A percentile compares a stretch with the other conserved stretches of the same genome.
These are phyloP conservation scores for Fusarium keratoplasticum DNA, from an alignment of 2,329 filamentous ascomycete genomes.

Conservation along the genomic window DNA sequence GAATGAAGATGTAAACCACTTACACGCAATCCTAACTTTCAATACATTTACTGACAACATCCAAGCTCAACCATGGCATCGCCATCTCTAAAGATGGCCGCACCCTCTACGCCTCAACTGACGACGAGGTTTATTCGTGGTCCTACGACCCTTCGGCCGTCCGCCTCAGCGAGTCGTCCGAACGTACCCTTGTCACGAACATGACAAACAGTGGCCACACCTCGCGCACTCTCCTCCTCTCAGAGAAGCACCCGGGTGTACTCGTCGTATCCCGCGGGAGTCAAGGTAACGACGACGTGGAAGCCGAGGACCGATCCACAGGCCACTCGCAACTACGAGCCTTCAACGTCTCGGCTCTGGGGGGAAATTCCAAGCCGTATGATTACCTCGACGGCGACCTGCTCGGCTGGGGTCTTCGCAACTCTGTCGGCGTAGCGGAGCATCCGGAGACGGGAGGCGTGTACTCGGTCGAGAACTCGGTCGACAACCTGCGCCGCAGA, in stretches of 20 bases:
- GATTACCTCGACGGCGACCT: constrained; percentile 61
- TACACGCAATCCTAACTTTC: background rate
- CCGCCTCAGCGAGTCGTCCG: constrained; percentile 55
- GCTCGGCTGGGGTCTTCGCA: constrained; percentile 77
- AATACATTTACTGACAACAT: constrained; percentile 1
- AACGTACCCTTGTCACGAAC: constrained; percentile 66
- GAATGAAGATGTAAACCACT: constrained; percentile 48
- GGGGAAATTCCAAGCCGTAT: constrained; percentile 46
- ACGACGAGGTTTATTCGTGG: constrained; percentile 72
- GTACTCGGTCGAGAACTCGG: constrained; percentile 76
- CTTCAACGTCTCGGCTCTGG: constrained; percentile 55
- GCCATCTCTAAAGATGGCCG: constrained; percentile 64
- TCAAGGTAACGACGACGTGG: constrained; percentile 71
- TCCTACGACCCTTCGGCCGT: constrained; percentile 68
- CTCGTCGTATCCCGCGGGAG: constrained; percentile 73
- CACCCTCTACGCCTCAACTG: constrained; percentile 68
- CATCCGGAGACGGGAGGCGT: constrained; percentile 64
- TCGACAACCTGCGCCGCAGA: constrained; percentile 70
- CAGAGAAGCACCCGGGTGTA: constrained; percentile 63
- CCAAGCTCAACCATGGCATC: constrained; percentile 67
- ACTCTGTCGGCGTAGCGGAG: constrained; percentile 78
- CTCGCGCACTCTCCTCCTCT: constrained; percentile 75
- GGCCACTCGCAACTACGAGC: constrained; percentile 77
- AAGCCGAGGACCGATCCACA: constrained; percentile 61
- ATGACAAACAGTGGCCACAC: constrained; percentile 73